Conservation (phyloP, 2,329 filamentous ascomycete genomes). For the Trichophyton benhamiae region DNA sequence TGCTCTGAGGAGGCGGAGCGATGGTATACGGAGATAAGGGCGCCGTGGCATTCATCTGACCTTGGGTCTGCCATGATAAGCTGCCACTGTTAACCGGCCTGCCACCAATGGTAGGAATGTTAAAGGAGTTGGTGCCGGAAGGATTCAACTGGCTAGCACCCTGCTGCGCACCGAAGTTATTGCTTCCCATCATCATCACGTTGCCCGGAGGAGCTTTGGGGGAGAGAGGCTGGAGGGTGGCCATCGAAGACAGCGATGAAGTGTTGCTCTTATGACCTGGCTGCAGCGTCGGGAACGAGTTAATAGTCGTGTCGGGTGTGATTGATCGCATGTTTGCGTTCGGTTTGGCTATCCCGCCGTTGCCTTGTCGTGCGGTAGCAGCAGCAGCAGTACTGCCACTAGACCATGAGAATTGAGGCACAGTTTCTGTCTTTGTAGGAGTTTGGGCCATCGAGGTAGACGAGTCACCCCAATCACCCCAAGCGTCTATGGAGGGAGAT, state of each 20-base stretch:
- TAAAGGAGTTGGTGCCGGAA: slow-evolving; percentile 27
- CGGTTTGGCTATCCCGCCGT: slow-evolving; percentile 11
- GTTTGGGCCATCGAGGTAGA: slow-evolving; percentile 16
- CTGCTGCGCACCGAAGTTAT: not conserved
- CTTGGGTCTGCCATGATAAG: not conserved
- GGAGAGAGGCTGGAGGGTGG: not conserved
- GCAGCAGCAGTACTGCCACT: not conserved
- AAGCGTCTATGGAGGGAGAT: slow-evolving; percentile 23
- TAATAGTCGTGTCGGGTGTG: slow-evolving; percentile 41
- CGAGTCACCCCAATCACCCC: slow-evolving; percentile 24
- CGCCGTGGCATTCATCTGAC: not conserved
- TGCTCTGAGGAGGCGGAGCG: slow-evolving; percentile 5
- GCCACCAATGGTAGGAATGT: slow-evolving; percentile 19
- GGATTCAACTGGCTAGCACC: not conserved
- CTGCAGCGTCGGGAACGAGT: slow-evolving; percentile 36
- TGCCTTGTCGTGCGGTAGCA: not conserved
- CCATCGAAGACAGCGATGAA: not conserved
- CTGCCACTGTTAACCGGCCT: not conserved
- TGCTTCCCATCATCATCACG: not conserved
- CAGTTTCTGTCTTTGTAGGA: slow-evolving; percentile 16
- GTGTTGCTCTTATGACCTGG: slow-evolving; percentile 21
- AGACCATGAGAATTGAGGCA: slow-evolving; percentile 36
- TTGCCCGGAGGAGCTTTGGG: not conserved
- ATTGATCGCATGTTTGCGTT: slow-evolving; percentile 33
- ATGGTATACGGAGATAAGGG: slow-evolving; percentile 25